These are phyloP conservation scores for Dichomitus squalens DNA, from an alignment of 1,284 basidiomycete genomes.

Conservation along the genomic window DNA sequence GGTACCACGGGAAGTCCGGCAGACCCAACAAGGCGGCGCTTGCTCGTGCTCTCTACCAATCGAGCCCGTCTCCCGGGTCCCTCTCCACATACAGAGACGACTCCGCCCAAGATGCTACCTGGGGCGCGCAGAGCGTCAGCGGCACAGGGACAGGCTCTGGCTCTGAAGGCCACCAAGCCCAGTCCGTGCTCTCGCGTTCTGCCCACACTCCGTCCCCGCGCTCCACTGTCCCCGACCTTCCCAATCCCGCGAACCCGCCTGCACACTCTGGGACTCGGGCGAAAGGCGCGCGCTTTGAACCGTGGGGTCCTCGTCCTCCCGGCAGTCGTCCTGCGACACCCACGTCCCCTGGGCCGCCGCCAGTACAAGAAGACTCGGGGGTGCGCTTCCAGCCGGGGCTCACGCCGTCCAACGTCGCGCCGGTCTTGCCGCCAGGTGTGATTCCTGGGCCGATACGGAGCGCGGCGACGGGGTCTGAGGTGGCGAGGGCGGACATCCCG, in stretches of 20 bases:
- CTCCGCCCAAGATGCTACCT: neutral
- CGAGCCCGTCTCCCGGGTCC: no score
- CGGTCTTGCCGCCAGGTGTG: conserved; percentile 6
- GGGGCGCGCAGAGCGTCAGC: neutral
- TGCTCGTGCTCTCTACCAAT: no score
- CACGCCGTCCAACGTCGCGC: conserved; percentile 17
- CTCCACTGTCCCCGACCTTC: conserved; percentile 1
- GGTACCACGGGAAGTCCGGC: neutral
- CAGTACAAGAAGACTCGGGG: conserved; percentile 8
- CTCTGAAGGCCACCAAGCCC: neutral
- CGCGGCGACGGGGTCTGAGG: conserved; percentile 11
- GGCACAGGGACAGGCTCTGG: neutral
- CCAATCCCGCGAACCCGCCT: neutral
- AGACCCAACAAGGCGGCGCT: neutral
- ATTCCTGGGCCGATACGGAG: conserved; percentile 6
- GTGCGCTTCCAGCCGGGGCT: conserved; percentile 14
- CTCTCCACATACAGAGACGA: neutral
- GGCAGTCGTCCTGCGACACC: no score
- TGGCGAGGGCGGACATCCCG: conserved; percentile 16
- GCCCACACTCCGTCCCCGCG: neutral
- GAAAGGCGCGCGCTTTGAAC: neutral
- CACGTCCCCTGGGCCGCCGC: neutral
- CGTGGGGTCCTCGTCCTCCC: neutral
- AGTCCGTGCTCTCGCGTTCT: neutral
- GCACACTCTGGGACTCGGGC: neutral